Evolutionary conservation across 1,284 basidiomycete species (phyloP), one percentile per base, ranked within the genome.

Genomic region (Malassezia caprae): DNA sequence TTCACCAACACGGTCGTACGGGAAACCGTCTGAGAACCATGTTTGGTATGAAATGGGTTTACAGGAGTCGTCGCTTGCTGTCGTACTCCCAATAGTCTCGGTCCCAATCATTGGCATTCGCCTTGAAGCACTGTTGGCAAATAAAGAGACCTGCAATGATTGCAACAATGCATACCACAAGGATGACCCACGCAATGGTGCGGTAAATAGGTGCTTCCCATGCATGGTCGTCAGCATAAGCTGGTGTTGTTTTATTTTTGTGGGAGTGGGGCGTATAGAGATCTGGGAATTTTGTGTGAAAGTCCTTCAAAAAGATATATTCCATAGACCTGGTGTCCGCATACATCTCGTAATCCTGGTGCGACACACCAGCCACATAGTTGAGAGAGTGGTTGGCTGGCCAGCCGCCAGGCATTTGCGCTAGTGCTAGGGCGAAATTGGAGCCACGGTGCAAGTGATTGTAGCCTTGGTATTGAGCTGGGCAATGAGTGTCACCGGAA

Each of bases 291-390:
- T 24, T 23, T 5, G 8, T 26, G 19, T 55, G 19, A 37, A 6
- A 23, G 26, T 43, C 46, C 4, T 23, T 13, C 7, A 39, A 17
- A 45, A 72, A 72, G 32, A 71, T 49, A 39, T 60, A 61, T 12
- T 63, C 51, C 17, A 69, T 37, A 3, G 67, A 66, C 41, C 53
- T 44, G 30, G 63, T 66, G 4, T 67, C 63, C 17, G 65, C 62
- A 43, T 64, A 62, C 70, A 71, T 69, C 3, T 65, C 63, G 40
- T 69, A 72, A 57, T 72, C 70, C 37, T 71, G 69, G 48, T 72
- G 70, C 19, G 65, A 64, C 2, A 62, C 61, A 26, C 69, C 65
- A 12, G 56, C 65, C 27, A 71, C 59, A 43, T 68, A 68, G 37
- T 59, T 59, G 19, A 67, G 61, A 1, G 57, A 59, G 13, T 72